Evolutionary conservation across 192 early-diverging fungal species (phyloP), one percentile per base, ranked within the genome.

Genomic region (Spinellus fusiger): DNA sequence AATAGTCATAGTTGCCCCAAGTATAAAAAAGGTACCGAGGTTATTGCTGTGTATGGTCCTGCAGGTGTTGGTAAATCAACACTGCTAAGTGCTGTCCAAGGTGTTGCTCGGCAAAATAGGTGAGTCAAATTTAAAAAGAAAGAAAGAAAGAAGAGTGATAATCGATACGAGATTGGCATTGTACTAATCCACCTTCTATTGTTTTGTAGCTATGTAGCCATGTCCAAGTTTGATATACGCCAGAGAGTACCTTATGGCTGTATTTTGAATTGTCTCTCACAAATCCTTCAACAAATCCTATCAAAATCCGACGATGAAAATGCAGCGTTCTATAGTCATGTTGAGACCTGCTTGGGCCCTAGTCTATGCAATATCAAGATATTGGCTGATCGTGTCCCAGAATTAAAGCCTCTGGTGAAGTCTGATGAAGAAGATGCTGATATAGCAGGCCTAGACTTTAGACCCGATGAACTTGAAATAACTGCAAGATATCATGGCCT

Each of bases 41-140:
- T 70, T 34, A 20, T 70, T 8, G 50, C 69, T 10, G 58, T 70
- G 7, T 55, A 23, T n/a, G 69, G 69, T 0, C 62, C 69, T 38
- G 62, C 56, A 29, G 69, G 69, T 26, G 62, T 61, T 9, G 69
- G 69, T 49, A 65, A 70, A 54, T 64, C 63, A 5, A 58, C 68
- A 28, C 33, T 63, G 7, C 54, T 69, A 12, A 54, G 48, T 54
- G 61, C 69, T 12, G 62, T 70, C 3, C 69, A 70, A 22, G 65
- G 33, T 35, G 56, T 59, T 10, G 69, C 69, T 29, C 33, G 69
- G 28, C 62, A 70, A 32, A 47, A 59, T 53, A 62, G 69, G 61
- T 63, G 54, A 32, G 25, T 20, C 7, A 51, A 33, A 7, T 13
- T 4, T 48, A 46, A n/a, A 37, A 37, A 37, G 13, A 37, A 7